Percentiles rank a stretch among this genome's conserved stretches.
Conservation (phyloP, 2,329 filamentous ascomycete genomes). For the Cercospora sp. region DNA sequence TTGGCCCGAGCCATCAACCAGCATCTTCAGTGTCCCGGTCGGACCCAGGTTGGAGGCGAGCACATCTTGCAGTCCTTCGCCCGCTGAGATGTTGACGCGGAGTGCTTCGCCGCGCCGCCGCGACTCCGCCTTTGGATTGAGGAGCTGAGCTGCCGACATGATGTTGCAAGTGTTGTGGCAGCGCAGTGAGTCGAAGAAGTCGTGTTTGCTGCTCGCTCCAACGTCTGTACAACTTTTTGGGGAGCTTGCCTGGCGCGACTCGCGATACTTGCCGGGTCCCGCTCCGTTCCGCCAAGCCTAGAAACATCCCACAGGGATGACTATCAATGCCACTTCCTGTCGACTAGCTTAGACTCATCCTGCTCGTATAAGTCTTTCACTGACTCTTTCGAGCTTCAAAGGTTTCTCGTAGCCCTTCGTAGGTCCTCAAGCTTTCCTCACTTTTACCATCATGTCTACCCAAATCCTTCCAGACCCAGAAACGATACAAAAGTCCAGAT, state of each 20-base stretch:
- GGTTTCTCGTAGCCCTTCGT: not conserved
- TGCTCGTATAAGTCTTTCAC: not conserved
- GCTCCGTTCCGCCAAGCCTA: not conserved
- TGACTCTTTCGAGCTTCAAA: not conserved
- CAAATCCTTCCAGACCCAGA: constrained; percentile 40
- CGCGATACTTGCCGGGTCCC: not conserved
- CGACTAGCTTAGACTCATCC: not conserved
- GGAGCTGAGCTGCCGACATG: constrained; percentile 97
- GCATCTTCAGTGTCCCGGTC: constrained; percentile 93
- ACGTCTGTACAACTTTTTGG: constrained; percentile 14
- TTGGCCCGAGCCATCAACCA: constrained; percentile 64
- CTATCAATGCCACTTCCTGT: not conserved
- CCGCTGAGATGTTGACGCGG: constrained; percentile 93
- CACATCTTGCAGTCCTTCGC: constrained; percentile 75
- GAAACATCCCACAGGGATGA: not conserved
- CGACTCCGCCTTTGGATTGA: constrained; percentile 98
- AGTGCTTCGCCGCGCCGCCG: constrained; percentile 96
- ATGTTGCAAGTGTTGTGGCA: constrained; percentile 5
- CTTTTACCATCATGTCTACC: not conserved
- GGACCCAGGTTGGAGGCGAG: constrained; percentile 95
- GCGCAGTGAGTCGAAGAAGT: not conserved
- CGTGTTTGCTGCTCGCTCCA: not conserved
- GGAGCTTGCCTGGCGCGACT: constrained; percentile 7
- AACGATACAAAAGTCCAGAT: constrained; percentile 37
- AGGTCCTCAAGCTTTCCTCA: not conserved